These are phyloP conservation scores for Sugiyamaella paludigena DNA, from an alignment of 1,139 yeast genomes.

Conservation along the genomic window DNA sequence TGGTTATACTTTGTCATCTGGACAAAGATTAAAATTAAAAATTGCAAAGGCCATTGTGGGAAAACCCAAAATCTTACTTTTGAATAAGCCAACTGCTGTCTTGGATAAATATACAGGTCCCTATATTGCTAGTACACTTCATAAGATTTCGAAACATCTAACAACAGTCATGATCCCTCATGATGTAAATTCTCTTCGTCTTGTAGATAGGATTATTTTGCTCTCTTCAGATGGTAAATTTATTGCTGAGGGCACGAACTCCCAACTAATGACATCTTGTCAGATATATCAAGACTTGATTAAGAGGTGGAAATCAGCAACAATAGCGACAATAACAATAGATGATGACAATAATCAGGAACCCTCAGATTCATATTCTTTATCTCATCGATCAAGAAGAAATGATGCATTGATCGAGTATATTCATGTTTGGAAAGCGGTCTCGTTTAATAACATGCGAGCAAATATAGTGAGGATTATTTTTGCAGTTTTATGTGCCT, in stretches of 20 bases:
- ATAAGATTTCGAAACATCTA: constrained; percentile 4
- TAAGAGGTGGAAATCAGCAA: constrained; percentile 4
- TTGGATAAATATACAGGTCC: constrained; percentile 9
- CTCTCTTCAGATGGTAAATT: constrained; percentile 7
- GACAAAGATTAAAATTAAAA: constrained; percentile 7
- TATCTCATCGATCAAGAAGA: too few species aligned
- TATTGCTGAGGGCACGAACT: constrained; percentile 2
- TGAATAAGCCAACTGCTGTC: constrained; percentile 10
- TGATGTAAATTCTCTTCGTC: constrained; percentile 4
- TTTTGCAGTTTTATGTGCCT: too few species aligned
- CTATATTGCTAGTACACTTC: constrained; percentile 8
- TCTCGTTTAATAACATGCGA: too few species aligned
- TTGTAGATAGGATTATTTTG: constrained; percentile 7
- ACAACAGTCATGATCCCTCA: constrained; percentile 9
- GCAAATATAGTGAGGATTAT: too few species aligned
- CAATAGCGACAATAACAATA: too few species aligned
- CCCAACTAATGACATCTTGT: background rate
- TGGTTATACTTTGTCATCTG: constrained; percentile 3
- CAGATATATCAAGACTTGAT: constrained; percentile 4
- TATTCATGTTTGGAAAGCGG: too few species aligned
- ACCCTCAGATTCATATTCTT: too few species aligned
- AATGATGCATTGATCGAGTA: too few species aligned
- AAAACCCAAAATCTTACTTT: constrained; percentile 10
- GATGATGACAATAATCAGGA: too few species aligned
- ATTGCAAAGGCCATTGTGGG: constrained; percentile 13